Evolutionary conservation across 768 basidiomycete species (phyloP).

Genomic region (Cystoderma amianthinum): DNA sequence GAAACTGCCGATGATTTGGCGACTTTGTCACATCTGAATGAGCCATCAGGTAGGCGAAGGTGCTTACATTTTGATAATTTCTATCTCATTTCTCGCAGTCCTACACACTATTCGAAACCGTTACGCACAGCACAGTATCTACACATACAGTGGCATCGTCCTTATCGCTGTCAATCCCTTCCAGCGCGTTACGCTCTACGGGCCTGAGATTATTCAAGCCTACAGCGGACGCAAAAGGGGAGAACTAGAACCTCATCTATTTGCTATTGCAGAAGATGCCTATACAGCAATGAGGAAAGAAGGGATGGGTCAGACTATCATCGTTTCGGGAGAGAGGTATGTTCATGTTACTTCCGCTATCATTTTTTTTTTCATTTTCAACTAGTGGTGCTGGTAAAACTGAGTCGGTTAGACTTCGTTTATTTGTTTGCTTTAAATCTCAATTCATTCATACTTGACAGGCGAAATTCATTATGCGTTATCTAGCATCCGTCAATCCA

Average conservation of each 20-base stretch:
- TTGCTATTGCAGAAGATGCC: slow-evolving; percentile 99
- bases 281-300: slow-evolving; percentile 96
- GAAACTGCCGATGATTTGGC: slow-evolving; percentile 98
- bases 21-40: slow-evolving; percentile 95
- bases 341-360: slow-evolving; percentile 14
- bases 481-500: slow-evolving; percentile 96
- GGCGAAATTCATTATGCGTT: slow-evolving; percentile 99
- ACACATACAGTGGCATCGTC: slow-evolving; percentile 98
- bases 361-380: slow-evolving; percentile 8
- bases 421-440: background rate
- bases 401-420: slow-evolving; percentile 66
- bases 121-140: slow-evolving; percentile 95
- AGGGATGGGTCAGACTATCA: slow-evolving; percentile 94
- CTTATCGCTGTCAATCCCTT: slow-evolving; percentile 99
- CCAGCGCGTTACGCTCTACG: slow-evolving; percentile 94
- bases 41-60: slow-evolving; percentile 74
- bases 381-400: slow-evolving; percentile 98
- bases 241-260: slow-evolving; percentile 95
- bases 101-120: slow-evolving; percentile 96
- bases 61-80: slow-evolving; percentile 2
- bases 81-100: slow-evolving; percentile 37
- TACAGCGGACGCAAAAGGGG: slow-evolving; percentile 90
- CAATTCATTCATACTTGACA: slow-evolving; percentile 16
- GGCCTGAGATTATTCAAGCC: slow-evolving; percentile 94
- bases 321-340: slow-evolving; percentile 96